A percentile compares a stretch with the other conserved stretches of the same genome.
These are phyloP conservation scores for Colletotrichum falcatum DNA, from an alignment of 2,329 filamentous ascomycete species.

Conservation along the genomic window DNA sequence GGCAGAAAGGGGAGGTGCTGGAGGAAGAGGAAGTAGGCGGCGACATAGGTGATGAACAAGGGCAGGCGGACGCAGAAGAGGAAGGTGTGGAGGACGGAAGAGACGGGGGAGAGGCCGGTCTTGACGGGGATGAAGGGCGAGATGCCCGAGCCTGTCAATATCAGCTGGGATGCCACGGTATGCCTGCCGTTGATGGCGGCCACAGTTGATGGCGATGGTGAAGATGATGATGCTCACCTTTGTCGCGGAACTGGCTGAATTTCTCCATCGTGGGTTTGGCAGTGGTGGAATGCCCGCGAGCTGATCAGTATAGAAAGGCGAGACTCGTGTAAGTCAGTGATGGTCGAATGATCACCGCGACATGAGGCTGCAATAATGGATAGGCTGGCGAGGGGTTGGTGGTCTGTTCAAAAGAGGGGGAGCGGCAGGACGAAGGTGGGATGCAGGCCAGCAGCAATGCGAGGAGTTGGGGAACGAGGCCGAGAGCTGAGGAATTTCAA, in stretches of 20 bases:
- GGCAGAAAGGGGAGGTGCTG: constrained; percentile 79
- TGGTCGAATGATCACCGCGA: constrained; percentile 21
- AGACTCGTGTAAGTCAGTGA: constrained; percentile 26
- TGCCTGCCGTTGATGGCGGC: background rate
- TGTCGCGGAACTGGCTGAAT: constrained; percentile 91
- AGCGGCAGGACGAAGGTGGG: background rate
- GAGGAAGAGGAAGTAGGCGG: constrained; percentile 82
- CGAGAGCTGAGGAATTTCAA: background rate
- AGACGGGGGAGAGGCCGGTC: constrained; percentile 71
- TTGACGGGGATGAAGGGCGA: constrained; percentile 92
- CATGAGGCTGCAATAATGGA: constrained; percentile 20
- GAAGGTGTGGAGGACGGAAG: constrained; percentile 73
- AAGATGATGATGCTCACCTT: constrained; percentile 66
- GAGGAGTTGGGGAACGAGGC: constrained; percentile 1
- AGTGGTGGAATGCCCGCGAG: background rate
- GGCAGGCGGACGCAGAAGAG: constrained; percentile 87
- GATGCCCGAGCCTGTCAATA: constrained; percentile 82
- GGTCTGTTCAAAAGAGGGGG: background rate
- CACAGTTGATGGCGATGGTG: background rate
- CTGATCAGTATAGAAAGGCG: background rate
- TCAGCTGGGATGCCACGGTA: background rate
- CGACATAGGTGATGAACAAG: constrained; percentile 75
- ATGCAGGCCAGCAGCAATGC: background rate
- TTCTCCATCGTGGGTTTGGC: constrained; percentile 78
- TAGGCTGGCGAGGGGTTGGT: constrained; percentile 15